Evolutionary conservation across 108 stramenopile species (phyloP), one percentile per base, ranked within the genome.

Genomic region (Nitzschia putrida): DNA sequence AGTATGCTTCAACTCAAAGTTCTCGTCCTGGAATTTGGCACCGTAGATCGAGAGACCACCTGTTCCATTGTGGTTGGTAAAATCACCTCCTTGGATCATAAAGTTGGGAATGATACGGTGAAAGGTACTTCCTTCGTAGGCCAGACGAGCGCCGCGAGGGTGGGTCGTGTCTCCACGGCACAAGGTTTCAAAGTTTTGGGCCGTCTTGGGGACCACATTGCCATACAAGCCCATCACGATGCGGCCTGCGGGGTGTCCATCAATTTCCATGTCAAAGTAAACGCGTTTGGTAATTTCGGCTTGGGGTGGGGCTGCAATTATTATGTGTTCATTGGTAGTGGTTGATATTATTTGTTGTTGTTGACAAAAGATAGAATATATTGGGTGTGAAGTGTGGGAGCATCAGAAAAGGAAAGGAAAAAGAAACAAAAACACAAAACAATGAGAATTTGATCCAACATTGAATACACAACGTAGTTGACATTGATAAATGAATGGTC

Each of bases 91-190:
- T 78, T 89, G 88, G 64, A 90, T 74, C 94, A 98, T 94, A 72
- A 97, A 97, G 44, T 74, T 70, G 14, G 97, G 97, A 64, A 98
- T 95, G 56, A 98, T 85, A 34, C 98, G 79, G 78, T 98, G 98
- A 72, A 98, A 97, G 24, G 78, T 59, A 57, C 76, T 87, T 40
- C 91, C 95, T 69, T 88, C 71, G 80, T 93, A 98, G 26, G 82
- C 63, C 10, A 77, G 70, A 53, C 83, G 72, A 29, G 78, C 29
- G 67, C 90, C 83, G 44, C 76, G 68, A 3, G 88, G 86, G 51
- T 87, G 77, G 26, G 88, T 69, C 47, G 64, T 71, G 45, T 73
- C 81, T 57, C 94, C 90, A 14, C 66, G 73, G 53, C 91, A 93
- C 20, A 96, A 70, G 3, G 79, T 83, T 57, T 86, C 82, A 71